Evolutionary conservation across 257 asterid genomes (phyloP), one percentile per base, ranked within the genome.

Genomic region (Mitragyna speciosa): DNA sequence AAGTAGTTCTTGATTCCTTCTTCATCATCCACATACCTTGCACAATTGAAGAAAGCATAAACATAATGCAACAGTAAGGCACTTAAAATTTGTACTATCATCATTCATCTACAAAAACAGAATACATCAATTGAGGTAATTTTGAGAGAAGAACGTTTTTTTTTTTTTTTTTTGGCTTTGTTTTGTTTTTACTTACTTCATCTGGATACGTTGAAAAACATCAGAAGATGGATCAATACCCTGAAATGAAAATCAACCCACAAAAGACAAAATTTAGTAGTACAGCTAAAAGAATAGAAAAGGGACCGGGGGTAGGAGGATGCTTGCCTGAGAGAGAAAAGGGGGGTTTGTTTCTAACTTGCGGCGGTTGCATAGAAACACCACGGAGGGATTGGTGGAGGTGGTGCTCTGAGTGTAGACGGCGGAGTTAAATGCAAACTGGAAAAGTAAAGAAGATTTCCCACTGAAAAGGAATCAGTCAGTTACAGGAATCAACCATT

Each of bases 381-480:
- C 94, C 2, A 92, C 97, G 17, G 52, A 52, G 39, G 49, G 0
- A 36, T 2, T 36, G 41, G 41, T 36, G 36, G 20, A 0, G 43
- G 48, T 81, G 72, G 61, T 79, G 66, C 76, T 84, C 41, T 36
- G 41, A 4, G 41, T 36, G 41, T 36, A 36, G 54, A 73, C 28
- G 17, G 93, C 94, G 7, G 92, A 82, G 76, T 93, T 95, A 69
- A 87, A 81, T 1, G 99, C 99, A 52, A 89, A 95, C 84, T 93
- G 97, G 89, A 93, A 93, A 48, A 92, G 95, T 83, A 95, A 83
- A 7, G 99, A 95, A 73, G 97, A 90, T 85, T 95, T 95, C 69
- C 99, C 98, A 33, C 97, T 94, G 91, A 85, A 81, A 14, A 78
- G 41, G 41, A 36, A 36, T 36, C 41, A 36, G 41, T 4, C 4